A percentile compares a stretch with the other conserved stretches of the same genome.
phyloP scores from a whole-genome alignment of 2,329 filamentous ascomycete genomes.

The Hypoxylon sp. region DNA sequence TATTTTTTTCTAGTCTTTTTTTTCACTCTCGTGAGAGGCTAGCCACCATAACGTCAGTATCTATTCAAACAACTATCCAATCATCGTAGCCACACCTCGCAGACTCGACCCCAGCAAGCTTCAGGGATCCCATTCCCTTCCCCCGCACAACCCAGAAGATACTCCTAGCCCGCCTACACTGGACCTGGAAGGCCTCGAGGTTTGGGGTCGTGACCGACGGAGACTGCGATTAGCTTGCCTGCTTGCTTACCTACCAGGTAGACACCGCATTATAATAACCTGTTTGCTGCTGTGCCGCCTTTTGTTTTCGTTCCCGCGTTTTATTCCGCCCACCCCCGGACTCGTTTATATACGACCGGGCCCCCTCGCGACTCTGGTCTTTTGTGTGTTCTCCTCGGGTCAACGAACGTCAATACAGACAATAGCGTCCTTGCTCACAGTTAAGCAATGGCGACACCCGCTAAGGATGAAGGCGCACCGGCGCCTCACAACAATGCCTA shows the following conservation, averaged over 20 bases:
- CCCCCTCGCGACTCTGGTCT: constrained; percentile 27
- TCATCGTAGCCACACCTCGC: constrained; percentile 31
- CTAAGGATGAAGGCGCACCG: constrained; percentile 21
- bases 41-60: constrained; percentile 28
- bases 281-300: constrained; percentile 14
- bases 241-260: not conserved
- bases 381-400: constrained; percentile 25
- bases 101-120: constrained; percentile 26
- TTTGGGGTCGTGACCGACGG: constrained; percentile 30
- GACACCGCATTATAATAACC: constrained; percentile 33
- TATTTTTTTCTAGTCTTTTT: constrained; percentile 1
- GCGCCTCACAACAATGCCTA: constrained; percentile 22
- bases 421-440: constrained; percentile 21
- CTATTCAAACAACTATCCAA: constrained; percentile 18
- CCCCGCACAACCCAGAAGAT: constrained; percentile 40
- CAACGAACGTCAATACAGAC: constrained; percentile 22
- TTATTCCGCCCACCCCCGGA: constrained; percentile 11
- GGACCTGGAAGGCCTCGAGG: constrained; percentile 11
- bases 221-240: not conserved
- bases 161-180: constrained; percentile 29
- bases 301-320: constrained; percentile 10
- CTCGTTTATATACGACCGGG: constrained; percentile 40
- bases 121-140: constrained; percentile 41
- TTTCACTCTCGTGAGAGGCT: constrained; percentile 27
- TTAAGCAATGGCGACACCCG: constrained; percentile 37